Base-by-base conservation (phyloP, 306 rosid genomes). In the Citrullus amarus region DNA sequence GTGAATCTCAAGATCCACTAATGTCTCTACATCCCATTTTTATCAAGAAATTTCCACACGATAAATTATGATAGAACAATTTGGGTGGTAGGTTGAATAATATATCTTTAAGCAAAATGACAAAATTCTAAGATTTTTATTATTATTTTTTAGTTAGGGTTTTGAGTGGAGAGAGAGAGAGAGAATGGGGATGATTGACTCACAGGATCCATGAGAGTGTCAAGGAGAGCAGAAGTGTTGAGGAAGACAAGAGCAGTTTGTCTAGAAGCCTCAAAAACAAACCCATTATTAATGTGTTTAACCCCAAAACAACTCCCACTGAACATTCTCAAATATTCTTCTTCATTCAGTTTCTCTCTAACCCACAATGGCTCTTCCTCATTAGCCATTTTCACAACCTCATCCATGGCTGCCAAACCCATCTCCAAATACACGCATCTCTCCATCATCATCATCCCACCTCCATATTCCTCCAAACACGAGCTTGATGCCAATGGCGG, bases 401-500 rank as follows among this genome's bases (percentile, higher is more conserved):
- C 98, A 73, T 92, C 98, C 98, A 92, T 94, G 30, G 98, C 97
- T 3, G 92, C 82, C 86, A 94, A 80, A 20, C 92, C 97, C 17
- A 94, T 95, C 79, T 94, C 98, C 5, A 94, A 78, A 76, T 87
- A 84, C 93, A 94, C 86, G 1, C 95, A 87, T 84, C 96, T 87
- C 86, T 94, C 98, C 0, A 89, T 80, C 43, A 32, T 84, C 0
- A 89, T 80, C 43, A 32, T 84, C 44, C 90, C 90, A 13, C 81
- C 80, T 3, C 90, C 88, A 9, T 82, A 93, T 81, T 91, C 98
- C 8, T 85, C 87, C 44, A 41, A 91, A 91, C 53, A 85, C 44
- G 98, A 90, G 82, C 89, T 90, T 1, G 39, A 36, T 4, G 97
- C 92, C 58, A 93, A 81, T 15, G 88, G 85, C 36, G 87, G 90